These are phyloP conservation scores for Raffaelea ambrosiae DNA, from an alignment of 2,329 filamentous ascomycete species.

Conservation along the genomic window DNA sequence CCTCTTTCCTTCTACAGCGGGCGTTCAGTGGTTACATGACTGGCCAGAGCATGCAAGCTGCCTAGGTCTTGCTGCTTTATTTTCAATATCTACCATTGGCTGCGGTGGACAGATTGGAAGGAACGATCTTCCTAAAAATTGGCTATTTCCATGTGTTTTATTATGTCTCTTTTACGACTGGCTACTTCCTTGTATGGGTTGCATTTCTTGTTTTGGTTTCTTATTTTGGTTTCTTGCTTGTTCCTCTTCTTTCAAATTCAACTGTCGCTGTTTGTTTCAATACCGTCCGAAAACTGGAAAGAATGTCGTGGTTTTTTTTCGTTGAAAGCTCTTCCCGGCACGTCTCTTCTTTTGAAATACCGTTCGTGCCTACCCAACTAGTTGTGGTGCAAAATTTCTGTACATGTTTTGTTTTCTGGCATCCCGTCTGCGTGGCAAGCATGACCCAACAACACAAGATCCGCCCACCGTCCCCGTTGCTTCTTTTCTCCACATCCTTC, in stretches of 20 bases:
- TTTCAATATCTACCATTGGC: too few species aligned
- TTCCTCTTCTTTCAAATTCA: neutral
- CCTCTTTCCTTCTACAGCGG: constrained; percentile 25
- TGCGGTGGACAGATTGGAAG: too few species aligned
- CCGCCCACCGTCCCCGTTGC: too few species aligned
- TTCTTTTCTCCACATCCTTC: too few species aligned
- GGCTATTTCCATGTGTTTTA: too few species aligned
- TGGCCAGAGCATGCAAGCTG: constrained; percentile 29
- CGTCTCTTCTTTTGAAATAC: neutral
- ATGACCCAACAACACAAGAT: too few species aligned
- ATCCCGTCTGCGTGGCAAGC: too few species aligned
- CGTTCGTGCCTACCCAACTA: too few species aligned
- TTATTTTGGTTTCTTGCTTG: neutral
- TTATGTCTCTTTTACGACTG: neutral
- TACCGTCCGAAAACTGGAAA: neutral
- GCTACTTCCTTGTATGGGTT: neutral
- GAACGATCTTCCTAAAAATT: too few species aligned
- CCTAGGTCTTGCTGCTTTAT: neutral
- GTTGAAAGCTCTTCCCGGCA: neutral
- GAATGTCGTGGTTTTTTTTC: neutral
- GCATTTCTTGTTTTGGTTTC: neutral
- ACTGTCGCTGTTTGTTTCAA: too few species aligned
- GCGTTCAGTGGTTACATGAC: constrained; percentile 44
- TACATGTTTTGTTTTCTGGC: too few species aligned
- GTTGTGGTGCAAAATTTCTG: too few species aligned